phyloP scores from a whole-genome alignment of 1,284 basidiomycete species.

The Sporisorium reilianum region DNA sequence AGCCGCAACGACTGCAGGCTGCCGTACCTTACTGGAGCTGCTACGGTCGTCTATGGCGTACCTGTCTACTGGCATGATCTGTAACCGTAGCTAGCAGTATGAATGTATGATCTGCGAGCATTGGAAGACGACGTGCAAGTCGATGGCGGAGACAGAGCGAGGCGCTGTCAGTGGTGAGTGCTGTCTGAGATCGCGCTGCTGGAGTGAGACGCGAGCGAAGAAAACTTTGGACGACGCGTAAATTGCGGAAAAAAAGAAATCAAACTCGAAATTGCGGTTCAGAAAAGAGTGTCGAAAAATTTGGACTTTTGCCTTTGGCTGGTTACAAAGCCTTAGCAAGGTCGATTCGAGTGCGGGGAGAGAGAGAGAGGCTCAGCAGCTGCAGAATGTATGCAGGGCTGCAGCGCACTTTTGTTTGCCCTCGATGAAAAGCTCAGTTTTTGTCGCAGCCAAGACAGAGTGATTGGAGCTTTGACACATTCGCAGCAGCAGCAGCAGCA shows the following conservation, averaged over 20 bases:
- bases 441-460: constrained; percentile 5
- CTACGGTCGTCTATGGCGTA: constrained; percentile 92
- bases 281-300: too few species aligned
- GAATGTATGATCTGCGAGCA: neutral
- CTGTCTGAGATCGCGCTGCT: neutral
- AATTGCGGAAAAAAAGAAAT: constrained; percentile 11
- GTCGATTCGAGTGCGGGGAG: neutral
- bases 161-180: too few species aligned
- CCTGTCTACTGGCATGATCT: constrained; percentile 72
- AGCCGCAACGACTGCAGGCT: constrained; percentile 86
- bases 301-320: too few species aligned
- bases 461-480: constrained; percentile 13
- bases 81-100: neutral
- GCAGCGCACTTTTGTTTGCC: constrained; percentile 10
- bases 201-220: constrained; percentile 3
- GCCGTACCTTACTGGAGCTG: constrained; percentile 94
- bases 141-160: too few species aligned
- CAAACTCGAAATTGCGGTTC: too few species aligned
- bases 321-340: too few species aligned
- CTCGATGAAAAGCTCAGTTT: constrained; percentile 1
- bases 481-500: neutral
- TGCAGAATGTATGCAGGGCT: constrained; percentile 36
- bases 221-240: constrained; percentile 18
- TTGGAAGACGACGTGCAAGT: too few species aligned
- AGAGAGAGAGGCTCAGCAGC: constrained; percentile 3